phyloP scores from a whole-genome alignment of 441 rosid species.

The Manihot esculenta region DNA sequence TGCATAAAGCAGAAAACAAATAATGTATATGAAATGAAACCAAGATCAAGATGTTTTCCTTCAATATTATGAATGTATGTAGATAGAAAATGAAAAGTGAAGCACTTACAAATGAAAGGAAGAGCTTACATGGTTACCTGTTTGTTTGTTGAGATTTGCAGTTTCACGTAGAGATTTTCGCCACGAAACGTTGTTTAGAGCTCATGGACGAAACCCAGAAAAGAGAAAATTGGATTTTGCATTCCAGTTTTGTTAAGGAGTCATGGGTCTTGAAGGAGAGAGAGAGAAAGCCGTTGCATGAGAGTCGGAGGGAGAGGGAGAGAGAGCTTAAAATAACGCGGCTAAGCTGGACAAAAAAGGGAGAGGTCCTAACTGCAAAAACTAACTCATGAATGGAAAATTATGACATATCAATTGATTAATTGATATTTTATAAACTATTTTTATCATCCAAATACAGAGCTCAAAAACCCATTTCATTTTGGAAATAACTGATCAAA shows the following conservation, averaged over 20 bases:
- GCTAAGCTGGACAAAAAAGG: slow-evolving; percentile 12
- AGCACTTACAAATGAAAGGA: not conserved
- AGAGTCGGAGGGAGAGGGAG: slow-evolving; percentile 9
- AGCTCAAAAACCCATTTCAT: too few species aligned
- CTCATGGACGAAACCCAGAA: not conserved
- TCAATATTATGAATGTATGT: not conserved
- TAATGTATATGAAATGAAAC: slow-evolving; percentile 8
- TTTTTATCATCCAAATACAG: too few species aligned
- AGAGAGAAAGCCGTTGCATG: slow-evolving; percentile 23
- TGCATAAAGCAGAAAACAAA: slow-evolving; percentile 3
- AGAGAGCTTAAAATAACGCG: slow-evolving; percentile 20
- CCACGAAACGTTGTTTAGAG: not conserved
- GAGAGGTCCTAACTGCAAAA: slow-evolving; percentile 4
- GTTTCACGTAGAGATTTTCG: not conserved
- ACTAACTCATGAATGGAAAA: not conserved
- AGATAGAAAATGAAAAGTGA: not conserved
- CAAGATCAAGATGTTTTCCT: not conserved
- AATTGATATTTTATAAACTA: too few species aligned
- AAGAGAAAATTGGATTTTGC: slow-evolving; percentile 1
- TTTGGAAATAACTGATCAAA: too few species aligned
- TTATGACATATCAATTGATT: not conserved
- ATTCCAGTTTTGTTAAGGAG: not conserved
- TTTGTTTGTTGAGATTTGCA: slow-evolving; percentile 7
- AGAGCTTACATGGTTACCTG: slow-evolving; percentile 17
- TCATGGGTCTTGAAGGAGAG: not conserved